Conservation (phyloP, 225 moss, liverwort and hornwort genomes). For the Thuidium tamariscinum region DNA sequence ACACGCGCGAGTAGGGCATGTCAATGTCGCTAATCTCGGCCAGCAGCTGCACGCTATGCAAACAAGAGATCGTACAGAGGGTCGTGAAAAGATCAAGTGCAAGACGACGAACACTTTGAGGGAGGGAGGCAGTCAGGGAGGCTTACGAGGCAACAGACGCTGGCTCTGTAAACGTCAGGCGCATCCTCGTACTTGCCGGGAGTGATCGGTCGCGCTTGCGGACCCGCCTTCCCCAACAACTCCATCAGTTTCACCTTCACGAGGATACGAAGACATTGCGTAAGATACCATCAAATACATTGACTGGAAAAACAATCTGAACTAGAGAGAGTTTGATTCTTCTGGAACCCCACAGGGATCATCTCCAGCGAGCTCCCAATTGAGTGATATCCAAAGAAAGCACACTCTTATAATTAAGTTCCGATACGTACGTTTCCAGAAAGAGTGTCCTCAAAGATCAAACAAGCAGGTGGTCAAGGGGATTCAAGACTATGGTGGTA, state of each 20-base stretch:
- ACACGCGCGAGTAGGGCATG: constrained; percentile 21
- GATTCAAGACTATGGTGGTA: not conserved
- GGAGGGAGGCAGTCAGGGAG: not conserved
- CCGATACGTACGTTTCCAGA: not conserved
- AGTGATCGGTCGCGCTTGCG: not conserved
- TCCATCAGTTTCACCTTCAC: constrained; percentile 35
- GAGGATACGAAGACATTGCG: not conserved
- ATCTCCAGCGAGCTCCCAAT: too few species aligned
- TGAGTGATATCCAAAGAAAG: not conserved
- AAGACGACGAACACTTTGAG: not conserved
- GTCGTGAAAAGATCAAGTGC: not conserved
- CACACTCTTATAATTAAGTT: not conserved
- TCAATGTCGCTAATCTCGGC: constrained; percentile 23
- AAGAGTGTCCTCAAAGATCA: not conserved
- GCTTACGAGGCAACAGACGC: constrained; percentile 34
- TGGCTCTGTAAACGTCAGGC: constrained; percentile 20
- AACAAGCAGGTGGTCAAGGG: not conserved
- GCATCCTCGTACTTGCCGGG: constrained; percentile 22
- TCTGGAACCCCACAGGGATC: not conserved
- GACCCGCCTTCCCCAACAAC: constrained; percentile 17
- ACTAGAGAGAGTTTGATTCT: too few species aligned
- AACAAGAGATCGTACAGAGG: not conserved
- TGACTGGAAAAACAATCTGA: not conserved
- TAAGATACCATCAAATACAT: too few species aligned
- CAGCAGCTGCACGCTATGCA: constrained; percentile 26